Evolutionary conservation across 257 asterid genomes (phyloP), one percentile per base, ranked within the genome.

Genomic region (Eucommia ulmoides): DNA sequence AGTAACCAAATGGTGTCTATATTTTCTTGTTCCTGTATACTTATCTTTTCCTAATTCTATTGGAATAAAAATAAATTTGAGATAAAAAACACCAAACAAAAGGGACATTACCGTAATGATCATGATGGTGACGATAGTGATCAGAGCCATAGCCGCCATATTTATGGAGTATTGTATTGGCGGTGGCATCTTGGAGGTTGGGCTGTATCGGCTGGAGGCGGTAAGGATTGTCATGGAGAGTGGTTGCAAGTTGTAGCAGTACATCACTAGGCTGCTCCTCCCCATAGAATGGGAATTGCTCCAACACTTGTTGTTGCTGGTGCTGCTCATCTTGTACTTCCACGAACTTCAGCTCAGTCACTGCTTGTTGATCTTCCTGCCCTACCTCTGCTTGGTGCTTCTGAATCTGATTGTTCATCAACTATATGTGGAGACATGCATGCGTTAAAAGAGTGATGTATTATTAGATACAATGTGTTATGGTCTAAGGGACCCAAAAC

Each of bases 121-220:
- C 0, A 29, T 29, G 10, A 29, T 1, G 38, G 12, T 29, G 12
- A 29, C n/a, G n/a, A n/a, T n/a, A n/a, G n/a, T n/a, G n/a, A n/a
- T n/a, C n/a, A n/a, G n/a, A n/a, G n/a, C n/a, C n/a, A n/a, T n/a
- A n/a, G n/a, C n/a, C n/a, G n/a, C n/a, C n/a, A n/a, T n/a, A n/a
- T n/a, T n/a, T n/a, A n/a, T n/a, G 12, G 12, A 14, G 14, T 65
- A 61, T 61, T 58, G 8, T 63, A 53, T 33, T 22, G 59, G 59
- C 51, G 7, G 20, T 24, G 8, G 61, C 50, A 16, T 74, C 72
- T 62, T 78, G 93, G 59, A 79, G 86, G 51, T 82, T 79, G 21
- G 93, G 86, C 45, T 83, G 89, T 38, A 75, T 58, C 0, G 91
- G 80, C 45, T 76, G 91, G 42, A 77, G 78, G 41, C 71, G 82